Evolutionary conservation across 768 basidiomycete genomes (phyloP), one percentile per base, ranked within the genome.

Genomic region (Tricholoma terreum): DNA sequence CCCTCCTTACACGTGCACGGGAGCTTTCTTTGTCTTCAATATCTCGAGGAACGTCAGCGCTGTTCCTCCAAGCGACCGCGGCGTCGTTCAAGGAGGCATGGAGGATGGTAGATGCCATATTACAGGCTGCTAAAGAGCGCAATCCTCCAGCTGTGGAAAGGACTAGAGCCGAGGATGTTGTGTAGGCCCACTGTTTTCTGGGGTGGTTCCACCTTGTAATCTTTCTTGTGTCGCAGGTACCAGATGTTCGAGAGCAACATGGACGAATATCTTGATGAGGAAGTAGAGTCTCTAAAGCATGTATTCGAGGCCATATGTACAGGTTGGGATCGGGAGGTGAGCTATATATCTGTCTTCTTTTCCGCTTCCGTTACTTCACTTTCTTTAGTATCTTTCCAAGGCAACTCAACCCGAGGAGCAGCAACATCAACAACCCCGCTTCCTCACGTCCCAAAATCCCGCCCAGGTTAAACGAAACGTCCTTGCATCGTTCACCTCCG

Each of bases 251-350:
- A 98, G 71, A 77, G 82, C 9, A 90, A 95, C 69, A 97, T 98
- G 92, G 95, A 97, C 67, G 95, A 98, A 66, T 98, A 98, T 65
- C 86, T 98, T 2, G 90, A 94, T 58, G 94, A 98, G 67, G 96
- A 99, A 69, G 81, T 89, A 5, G 95, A 97, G 56, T 82, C 80
- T 57, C 79, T 92, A 50, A 93, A 93, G 65, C 80, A 78, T 4
- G 75, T 80, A 0, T 84, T 97, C 55, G 90, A 92, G 31, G 75
- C 70, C 2, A 89, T 90, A 12, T 94, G 90, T 68, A 82, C 83
- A 57, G 78, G 75, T 1, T 98, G 94, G 97, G 89, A 95, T 57
- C 76, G 75, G 7, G 81, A 89, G 72, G 92, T 92, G 54, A 14
- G 75, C 14, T 45, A 54, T 43, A 22, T 35, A 11, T 17, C 21